A percentile compares a stretch with the other conserved stretches of the same genome.
Conservation (phyloP, 345 rosid genomes). For the Euphorbia pulcherrima region DNA sequence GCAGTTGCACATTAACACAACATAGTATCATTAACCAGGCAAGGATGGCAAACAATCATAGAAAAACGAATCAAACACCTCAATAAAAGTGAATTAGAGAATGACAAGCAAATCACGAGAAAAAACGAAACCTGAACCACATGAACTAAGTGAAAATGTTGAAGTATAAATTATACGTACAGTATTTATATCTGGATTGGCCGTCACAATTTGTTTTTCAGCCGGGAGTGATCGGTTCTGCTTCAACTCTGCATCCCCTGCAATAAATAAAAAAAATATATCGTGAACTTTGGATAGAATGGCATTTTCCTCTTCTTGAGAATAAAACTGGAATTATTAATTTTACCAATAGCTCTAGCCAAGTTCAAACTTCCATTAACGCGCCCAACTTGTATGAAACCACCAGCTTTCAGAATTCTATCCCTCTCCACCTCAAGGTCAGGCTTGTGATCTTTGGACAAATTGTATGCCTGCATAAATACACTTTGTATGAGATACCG, state of each 20-base stretch:
- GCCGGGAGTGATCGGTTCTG: slow-evolving; percentile 67
- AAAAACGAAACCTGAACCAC: not conserved
- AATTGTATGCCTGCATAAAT: slow-evolving; percentile 64
- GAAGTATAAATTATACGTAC: slow-evolving; percentile 30
- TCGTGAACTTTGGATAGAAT: not conserved
- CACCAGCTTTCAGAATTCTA: slow-evolving; percentile 92
- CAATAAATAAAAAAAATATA: slow-evolving; percentile 11
- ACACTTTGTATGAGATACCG: slow-evolving; percentile 15
- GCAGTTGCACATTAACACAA: not conserved
- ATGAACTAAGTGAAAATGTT: not conserved
- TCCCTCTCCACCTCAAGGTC: slow-evolving; percentile 87
- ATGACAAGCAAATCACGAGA: not conserved
- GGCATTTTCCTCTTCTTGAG: not conserved
- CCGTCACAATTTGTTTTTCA: slow-evolving; percentile 80
- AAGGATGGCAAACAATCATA: not conserved
- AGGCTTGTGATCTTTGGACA: slow-evolving; percentile 96
- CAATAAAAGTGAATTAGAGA: not conserved
- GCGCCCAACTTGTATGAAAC: slow-evolving; percentile 84
- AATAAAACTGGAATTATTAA: not conserved
- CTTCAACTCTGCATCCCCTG: slow-evolving; percentile 94
- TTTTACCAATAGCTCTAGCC: slow-evolving; percentile 89
- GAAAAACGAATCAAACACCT: not conserved
- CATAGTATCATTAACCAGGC: not conserved
- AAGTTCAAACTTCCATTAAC: slow-evolving; percentile 94
- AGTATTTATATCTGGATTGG: slow-evolving; percentile 74